Conservation (phyloP, 768 basidiomycete species). For the Suillus paluster region DNA sequence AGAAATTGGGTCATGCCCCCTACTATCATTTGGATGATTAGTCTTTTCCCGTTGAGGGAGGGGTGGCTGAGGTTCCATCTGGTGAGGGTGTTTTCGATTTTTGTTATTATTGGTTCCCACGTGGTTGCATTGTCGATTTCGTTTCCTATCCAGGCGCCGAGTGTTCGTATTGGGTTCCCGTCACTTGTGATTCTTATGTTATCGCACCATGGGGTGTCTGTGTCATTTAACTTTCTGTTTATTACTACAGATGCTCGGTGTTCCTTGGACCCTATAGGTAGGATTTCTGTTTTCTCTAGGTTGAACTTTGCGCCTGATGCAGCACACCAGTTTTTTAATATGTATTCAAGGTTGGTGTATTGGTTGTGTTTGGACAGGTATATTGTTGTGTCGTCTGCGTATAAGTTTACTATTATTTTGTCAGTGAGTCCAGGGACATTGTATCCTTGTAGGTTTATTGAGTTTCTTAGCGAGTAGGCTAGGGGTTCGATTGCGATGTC, state of each 20-base stretch:
- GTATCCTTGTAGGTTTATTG: slow-evolving; percentile 11
- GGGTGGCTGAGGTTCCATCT: not conserved
- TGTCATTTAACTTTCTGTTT: too few relatives aligned
- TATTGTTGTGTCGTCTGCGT: slow-evolving; percentile 12
- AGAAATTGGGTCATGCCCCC: not conserved
- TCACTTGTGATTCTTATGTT: too few relatives aligned
- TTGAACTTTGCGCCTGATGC: slow-evolving; percentile 26
- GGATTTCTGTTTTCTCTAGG: slow-evolving; percentile 24
- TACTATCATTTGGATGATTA: not conserved
- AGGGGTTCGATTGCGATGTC: slow-evolving; percentile 37
- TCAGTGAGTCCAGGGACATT: not conserved
- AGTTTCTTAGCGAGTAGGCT: slow-evolving; percentile 29
- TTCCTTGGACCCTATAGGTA: slow-evolving; percentile 5
- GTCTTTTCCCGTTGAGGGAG: accelerated
- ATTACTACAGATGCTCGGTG: too few relatives aligned
- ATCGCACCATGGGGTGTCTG: too few relatives aligned
- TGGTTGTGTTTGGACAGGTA: slow-evolving; percentile 17
- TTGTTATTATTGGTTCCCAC: not conserved
- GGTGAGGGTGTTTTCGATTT: not conserved
- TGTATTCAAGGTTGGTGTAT: slow-evolving; percentile 7
- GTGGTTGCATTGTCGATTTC: accelerated
- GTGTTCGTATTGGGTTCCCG: accelerated
- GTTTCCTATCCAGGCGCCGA: not conserved
- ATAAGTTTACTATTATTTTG: not conserved
- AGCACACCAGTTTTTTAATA: slow-evolving; percentile 17